Evolutionary conservation across 2,329 filamentous ascomycete species (phyloP), one percentile per base, ranked within the genome.

Genomic region (Pyricularia grisea): DNA sequence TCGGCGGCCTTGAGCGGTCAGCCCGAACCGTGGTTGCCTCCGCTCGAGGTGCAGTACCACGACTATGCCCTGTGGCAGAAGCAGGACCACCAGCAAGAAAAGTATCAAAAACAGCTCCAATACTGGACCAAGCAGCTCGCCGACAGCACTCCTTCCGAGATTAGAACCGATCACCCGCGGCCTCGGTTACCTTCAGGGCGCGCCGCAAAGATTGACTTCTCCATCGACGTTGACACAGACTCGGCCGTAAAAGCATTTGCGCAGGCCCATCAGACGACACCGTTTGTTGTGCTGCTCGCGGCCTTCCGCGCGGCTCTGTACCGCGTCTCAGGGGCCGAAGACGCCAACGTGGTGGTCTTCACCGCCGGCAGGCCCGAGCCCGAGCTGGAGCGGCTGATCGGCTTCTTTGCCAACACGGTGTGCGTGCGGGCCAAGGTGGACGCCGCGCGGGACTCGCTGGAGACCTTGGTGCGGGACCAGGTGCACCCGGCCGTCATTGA

Each of bases 201-300:
- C 10, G 31, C 31, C 5, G 31, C 31, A 33, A 33, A 33, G 10
- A 10, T 33, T 12, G 27, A 27, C 25, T 65, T 65, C 61, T 20
- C 27, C 28, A 65, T 63, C 60, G 61, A 65, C n/a, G n/a, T 20
- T 6, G 7, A 27, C 1, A 27, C 31, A 27, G 27, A 65, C 28
- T 27, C 7, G 9, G 63, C 63, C 1, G 63, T 65, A 27, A 14
- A 14, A 12, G 63, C 4, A 17, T 5, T 66, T n/a, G 42, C 58
- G 28, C 33, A 31, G 17, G 1, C 9, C 17, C 14, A 27, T 14
- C 1, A 63, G 12, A 28, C 60, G 84, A 0, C 75, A 74, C 11
- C 71, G 74, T 9, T 78, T 78, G 25, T 69, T 74, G 68, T 80
- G 70, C 76, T 78, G 70, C 73, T 82, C 2, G 74, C 77, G 3